phyloP scores from a whole-genome alignment of 2,329 filamentous ascomycete species.

The Laburnicola sp. region DNA sequence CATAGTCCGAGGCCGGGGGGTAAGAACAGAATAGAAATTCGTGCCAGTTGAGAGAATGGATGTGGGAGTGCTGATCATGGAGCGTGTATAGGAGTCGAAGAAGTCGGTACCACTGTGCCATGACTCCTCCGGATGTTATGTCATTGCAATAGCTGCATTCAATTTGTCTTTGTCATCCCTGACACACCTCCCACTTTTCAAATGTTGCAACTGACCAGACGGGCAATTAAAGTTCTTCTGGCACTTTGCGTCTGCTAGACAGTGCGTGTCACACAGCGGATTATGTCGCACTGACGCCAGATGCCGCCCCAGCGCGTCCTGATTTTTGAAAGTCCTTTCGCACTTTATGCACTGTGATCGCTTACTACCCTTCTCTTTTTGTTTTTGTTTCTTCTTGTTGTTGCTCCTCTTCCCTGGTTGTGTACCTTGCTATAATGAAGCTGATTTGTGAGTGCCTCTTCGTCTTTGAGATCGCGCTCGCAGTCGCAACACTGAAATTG shows the following conservation, averaged over 20 bases:
- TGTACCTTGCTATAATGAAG: neutral
- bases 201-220: neutral
- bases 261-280: neutral
- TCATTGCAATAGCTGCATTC: neutral
- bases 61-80: neutral
- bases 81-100: neutral
- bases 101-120: neutral
- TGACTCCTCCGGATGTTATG: neutral
- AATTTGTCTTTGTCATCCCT: neutral
- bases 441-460: neutral
- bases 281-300: neutral
- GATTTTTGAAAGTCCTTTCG: neutral
- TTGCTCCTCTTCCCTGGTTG: neutral
- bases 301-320: neutral
- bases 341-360: neutral
- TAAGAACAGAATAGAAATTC: neutral
- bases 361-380: too few relatives aligned
- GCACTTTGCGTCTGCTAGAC: neutral
- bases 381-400: too few relatives aligned
- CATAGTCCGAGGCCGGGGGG: too few relatives aligned
- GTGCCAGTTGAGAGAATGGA: neutral
- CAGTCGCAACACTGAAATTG: conserved; percentile 1
- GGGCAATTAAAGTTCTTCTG: neutral
- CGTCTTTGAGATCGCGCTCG: neutral
- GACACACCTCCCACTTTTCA: neutral